Conservation (phyloP, 176 grass and related monocot species). For the Thalia dealbata region DNA sequence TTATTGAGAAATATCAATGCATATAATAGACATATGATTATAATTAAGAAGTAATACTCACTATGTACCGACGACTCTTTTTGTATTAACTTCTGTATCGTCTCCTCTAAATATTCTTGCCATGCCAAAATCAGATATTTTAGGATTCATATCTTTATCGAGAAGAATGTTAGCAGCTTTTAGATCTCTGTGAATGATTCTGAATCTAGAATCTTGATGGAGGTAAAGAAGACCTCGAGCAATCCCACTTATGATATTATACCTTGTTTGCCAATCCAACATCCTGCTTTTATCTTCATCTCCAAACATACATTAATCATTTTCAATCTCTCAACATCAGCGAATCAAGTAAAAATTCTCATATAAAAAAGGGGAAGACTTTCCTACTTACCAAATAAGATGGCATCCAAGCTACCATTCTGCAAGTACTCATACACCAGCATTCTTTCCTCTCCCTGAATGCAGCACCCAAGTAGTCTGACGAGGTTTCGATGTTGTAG, state of each 20-base stretch:
- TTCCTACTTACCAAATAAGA: background rate
- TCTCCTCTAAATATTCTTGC: background rate
- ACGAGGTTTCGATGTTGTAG: slow-evolving; percentile 4
- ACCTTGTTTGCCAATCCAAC: background rate
- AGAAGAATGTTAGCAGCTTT: background rate
- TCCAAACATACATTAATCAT: background rate
- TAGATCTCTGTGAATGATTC: background rate
- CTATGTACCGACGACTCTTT: background rate
- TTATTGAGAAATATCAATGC: no score
- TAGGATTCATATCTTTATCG: slow-evolving; percentile 2
- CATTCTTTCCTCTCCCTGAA: slow-evolving; percentile 2
- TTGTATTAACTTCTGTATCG: background rate
- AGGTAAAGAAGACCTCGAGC: background rate
- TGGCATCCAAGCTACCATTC: background rate
- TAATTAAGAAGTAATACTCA: background rate
- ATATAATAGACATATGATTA: no score
- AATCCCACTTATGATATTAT: background rate
- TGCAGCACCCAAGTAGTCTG: background rate
- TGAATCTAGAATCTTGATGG: background rate
- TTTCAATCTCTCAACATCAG: no score
- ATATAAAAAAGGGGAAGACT: background rate
- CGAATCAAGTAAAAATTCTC: background rate
- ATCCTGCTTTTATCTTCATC: background rate
- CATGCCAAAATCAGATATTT: background rate
- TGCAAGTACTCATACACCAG: slow-evolving; percentile 5